These are phyloP conservation scores for Kwoniella bestiolae DNA, from an alignment of 768 basidiomycete genomes.

Conservation along the genomic window DNA sequence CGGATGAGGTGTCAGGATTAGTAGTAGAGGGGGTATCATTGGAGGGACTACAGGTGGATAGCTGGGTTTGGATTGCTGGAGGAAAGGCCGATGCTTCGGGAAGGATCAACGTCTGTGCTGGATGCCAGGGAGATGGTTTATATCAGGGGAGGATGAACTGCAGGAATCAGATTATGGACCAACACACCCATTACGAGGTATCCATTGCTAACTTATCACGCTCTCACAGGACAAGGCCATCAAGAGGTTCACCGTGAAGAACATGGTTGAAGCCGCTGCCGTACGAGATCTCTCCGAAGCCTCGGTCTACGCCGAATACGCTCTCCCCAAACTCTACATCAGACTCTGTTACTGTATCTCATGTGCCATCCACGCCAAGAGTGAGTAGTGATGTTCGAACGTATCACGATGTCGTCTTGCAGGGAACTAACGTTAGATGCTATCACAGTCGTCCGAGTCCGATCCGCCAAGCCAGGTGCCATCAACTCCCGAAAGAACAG, in stretches of 20 bases:
- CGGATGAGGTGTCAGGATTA: background rate
- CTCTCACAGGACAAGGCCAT: conserved; percentile 88
- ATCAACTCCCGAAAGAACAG: conserved; percentile 70
- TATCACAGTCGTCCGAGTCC: conserved; percentile 92
- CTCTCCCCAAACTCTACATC: conserved; percentile 95
- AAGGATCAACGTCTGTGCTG: no score
- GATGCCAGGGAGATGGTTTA: no score
- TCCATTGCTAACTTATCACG: background rate
- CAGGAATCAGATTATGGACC: background rate
- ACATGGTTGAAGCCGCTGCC: conserved; percentile 99
- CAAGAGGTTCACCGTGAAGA: conserved; percentile 98
- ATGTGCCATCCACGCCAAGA: conserved; percentile 98
- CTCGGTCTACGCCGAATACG: conserved; percentile 92
- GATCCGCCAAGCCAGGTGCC: conserved; percentile 88
- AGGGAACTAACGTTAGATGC: no score
- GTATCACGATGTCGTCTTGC: no score
- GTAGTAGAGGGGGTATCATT: no score
- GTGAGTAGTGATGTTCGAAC: no score
- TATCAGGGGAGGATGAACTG: no score
- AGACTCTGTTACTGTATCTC: conserved; percentile 99
- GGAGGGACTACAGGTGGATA: background rate
- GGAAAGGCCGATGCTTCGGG: no score
- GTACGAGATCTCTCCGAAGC: conserved; percentile 97
- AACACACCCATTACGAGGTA: background rate
- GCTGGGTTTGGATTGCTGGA: background rate